Base-by-base conservation (phyloP, 2,329 filamentous ascomycete species). In the Phialemoniopsis sp. region DNA sequence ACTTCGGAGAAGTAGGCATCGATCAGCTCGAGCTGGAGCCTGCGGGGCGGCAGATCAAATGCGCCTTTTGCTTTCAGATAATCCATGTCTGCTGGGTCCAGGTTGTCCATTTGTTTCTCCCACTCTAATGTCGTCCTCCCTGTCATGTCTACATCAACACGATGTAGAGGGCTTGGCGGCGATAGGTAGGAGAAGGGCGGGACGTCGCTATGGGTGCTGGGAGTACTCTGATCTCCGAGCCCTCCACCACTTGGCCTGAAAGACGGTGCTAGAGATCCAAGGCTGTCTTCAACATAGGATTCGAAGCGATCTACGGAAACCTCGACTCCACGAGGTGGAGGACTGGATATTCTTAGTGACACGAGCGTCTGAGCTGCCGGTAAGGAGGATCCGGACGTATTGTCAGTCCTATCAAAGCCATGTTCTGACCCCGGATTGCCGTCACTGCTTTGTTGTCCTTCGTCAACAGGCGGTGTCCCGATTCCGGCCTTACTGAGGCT, bases 1-100 rank as follows among this genome's bases (percentile, higher is more conserved):
- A 47, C 43, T 17, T 47, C 43, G 13, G 28, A 14, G 15, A 47
- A 45, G 32, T 34, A 42, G 18, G 40, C 40, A 4, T 43, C 34
- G 26, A 47, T n/a, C 10, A 46, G 42, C 13, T 45, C 45, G 8
- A 36, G 32, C 18, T 46, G 45, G 8, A 46, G 36, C 6, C 17
- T 32, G 8, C 36, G n/a, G 3, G 37, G 19, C 4, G 45, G 45
- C 31, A 46, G 37, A 16, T 45, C 45, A 21, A 45, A 46, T 3
- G 42, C 45, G 14, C 42, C 45, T 29, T 46, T 46, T 17, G 37
- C 17, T n/a, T n/a, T n/a, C n/a, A 47, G 38, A 13, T 41, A 43
- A 14, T 36, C 45, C n/a, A 41, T 37, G 29, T 47, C 45, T 19
- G 43, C 43, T 2, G 43, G 29, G 34, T 47, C 43, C n/a, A 46